Evolutionary conservation across 2,329 filamentous ascomycete genomes (phyloP), one percentile per base, ranked within the genome.

Genomic region (Fusarium annulatum): DNA sequence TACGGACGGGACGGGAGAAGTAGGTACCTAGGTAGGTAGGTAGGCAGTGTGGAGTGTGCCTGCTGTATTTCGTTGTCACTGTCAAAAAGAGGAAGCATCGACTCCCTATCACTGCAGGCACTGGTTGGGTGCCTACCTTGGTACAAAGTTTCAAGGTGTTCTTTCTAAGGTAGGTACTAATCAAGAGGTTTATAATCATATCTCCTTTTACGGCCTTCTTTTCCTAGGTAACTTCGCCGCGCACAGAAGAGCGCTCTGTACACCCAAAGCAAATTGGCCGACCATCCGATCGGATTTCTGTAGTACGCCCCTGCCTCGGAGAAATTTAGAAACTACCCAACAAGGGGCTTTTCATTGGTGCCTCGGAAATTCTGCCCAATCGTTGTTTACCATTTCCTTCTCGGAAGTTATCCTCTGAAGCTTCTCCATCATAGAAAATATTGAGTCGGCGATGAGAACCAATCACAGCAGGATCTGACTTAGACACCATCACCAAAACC

Each of bases 401-500:
- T 48, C 63, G 57, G 66, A 34, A 57, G 34, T 67, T 51, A 51
- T 36, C 9, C 23, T 19, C 3, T 36, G 18, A 33, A 51, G 14
- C 45, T n/a, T 51, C 33, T 59, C 63, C 34, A n/a, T 55, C 16
- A 36, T 26, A 58, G n/a, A 48, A 49, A 36, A 58, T n/a, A 36
- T 28, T n/a, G 52, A 61, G 39, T 74, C 72, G 68, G 72, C 61
- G 21, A 63, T 53, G 33, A 41, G 36, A n/a, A 19, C 72, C 72
- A 74, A 74, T 75, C 23, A 45, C 38, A 42, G 26, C 49, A 9
- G 39, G 19, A 19, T 19, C 21, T 42, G 33, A 43, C 68, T 62
- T 57, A 63, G 23, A 72, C 48, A 56, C 45, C 58, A 46, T 71
- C 49, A 59, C 36, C 57, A 53, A 66, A 30, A 34, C 19, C 19